Evolutionary conservation across 2,329 filamentous ascomycete genomes (phyloP).

Genomic region (Cyphellophora attinorum): DNA sequence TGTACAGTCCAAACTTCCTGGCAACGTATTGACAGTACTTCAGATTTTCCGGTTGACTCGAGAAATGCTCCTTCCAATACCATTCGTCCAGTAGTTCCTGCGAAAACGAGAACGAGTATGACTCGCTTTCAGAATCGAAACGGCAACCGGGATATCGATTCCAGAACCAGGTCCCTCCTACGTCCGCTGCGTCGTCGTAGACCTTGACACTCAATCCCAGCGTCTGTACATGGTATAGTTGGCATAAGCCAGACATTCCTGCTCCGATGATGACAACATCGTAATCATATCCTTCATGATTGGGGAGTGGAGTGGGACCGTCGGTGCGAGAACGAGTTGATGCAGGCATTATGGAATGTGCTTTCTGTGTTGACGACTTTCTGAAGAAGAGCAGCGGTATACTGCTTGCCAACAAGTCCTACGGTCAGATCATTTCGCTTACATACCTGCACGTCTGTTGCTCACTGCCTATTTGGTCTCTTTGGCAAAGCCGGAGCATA

Average conservation of each 20-base stretch:
- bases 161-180: conserved; percentile 8
- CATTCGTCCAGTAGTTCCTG: conserved; percentile 18
- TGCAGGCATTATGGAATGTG: too few species aligned
- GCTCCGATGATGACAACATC: conserved; percentile 48
- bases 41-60: conserved; percentile 20
- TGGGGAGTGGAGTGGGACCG: not conserved
- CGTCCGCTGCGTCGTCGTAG: conserved; percentile 3
- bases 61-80: conserved; percentile 14
- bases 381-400: too few species aligned
- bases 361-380: too few species aligned
- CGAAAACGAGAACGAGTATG: conserved; percentile 22
- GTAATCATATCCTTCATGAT: conserved; percentile 3
- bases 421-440: too few species aligned
- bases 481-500: too few species aligned
- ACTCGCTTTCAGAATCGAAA: conserved; percentile 26
- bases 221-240: conserved; percentile 28
- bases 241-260: conserved; percentile 35
- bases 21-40: conserved; percentile 38
- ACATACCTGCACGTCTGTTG: too few species aligned
- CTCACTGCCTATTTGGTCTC: too few species aligned
- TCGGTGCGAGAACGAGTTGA: not conserved
- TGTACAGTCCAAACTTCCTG: conserved; percentile 31
- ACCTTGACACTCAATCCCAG: conserved; percentile 27
- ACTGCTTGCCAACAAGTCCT: too few species aligned
- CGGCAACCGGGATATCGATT: conserved; percentile 17